Percentiles rank a stretch among this genome's conserved stretches.
Conservation (phyloP, 345 rosid species). For the Moringa oleifera region DNA sequence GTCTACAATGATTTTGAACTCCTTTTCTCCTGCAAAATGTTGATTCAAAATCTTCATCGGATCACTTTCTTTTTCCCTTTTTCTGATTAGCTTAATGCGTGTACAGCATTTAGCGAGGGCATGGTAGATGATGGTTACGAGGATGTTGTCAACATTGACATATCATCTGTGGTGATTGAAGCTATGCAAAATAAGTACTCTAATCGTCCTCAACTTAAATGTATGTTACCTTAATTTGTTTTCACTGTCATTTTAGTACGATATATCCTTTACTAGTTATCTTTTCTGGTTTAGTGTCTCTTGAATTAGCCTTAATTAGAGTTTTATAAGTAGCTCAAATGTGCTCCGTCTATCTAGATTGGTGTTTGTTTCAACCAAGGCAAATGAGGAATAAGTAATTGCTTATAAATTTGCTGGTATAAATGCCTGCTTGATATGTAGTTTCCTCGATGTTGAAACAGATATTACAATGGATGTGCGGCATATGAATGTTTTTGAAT, state of each 20-base stretch:
- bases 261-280: neutral
- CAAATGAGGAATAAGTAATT: too few relatives aligned
- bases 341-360: too few relatives aligned
- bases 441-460: slow-evolving; percentile 20
- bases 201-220: slow-evolving; percentile 56
- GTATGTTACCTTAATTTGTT: slow-evolving; percentile 26
- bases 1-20: too few relatives aligned
- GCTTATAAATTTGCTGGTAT: too few relatives aligned
- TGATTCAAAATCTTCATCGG: neutral
- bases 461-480: slow-evolving; percentile 78
- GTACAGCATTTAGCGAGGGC: slow-evolving; percentile 67
- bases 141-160: slow-evolving; percentile 71
- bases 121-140: slow-evolving; percentile 80
- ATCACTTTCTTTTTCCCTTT: neutral
- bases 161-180: slow-evolving; percentile 68
- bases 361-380: too few relatives aligned
- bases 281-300: neutral
- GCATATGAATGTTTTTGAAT: slow-evolving; percentile 57
- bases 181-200: slow-evolving; percentile 59
- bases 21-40: neutral
- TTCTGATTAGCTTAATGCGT: neutral
- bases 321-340: too few relatives aligned
- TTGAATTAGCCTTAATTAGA: neutral
- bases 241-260: neutral
- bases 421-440: neutral